Percentiles rank a stretch among this genome's conserved stretches.
Evolutionary conservation across 1,284 basidiomycete genomes (phyloP).

Genomic region (Ceratobasidium sp.): DNA sequence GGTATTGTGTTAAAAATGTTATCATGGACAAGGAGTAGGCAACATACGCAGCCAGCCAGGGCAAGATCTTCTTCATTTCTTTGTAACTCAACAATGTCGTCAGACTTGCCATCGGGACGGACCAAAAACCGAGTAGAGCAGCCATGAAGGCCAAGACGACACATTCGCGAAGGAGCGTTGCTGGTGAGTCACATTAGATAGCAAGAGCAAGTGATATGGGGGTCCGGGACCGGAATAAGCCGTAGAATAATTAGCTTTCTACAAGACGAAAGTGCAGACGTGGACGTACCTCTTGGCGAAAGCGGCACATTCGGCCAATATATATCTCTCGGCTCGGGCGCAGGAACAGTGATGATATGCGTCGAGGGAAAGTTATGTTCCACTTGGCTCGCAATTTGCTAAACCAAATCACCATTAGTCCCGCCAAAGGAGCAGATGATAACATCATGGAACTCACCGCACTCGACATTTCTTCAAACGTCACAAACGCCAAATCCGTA

Average conservation of each 20-base stretch:
- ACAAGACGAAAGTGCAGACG: not conserved
- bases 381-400: slow-evolving; percentile 93
- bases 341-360: slow-evolving; percentile 76
- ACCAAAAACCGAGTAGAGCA: slow-evolving; percentile 85
- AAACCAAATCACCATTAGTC: not conserved
- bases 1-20: slow-evolving; percentile 49
- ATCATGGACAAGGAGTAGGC: not conserved
- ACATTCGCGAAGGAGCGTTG: slow-evolving; percentile 69
- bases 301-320: slow-evolving; percentile 92
- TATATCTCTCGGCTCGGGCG: slow-evolving; percentile 96
- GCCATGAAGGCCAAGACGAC: slow-evolving; percentile 78
- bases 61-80: slow-evolving; percentile 90
- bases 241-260: too few species aligned
- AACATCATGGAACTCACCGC: slow-evolving; percentile 70
- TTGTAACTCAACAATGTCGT: slow-evolving; percentile 89
- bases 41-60: slow-evolving; percentile 75
- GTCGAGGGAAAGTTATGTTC: slow-evolving; percentile 79
- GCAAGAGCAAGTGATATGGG: not conserved
- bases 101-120: slow-evolving; percentile 86
- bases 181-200: not conserved
- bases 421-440: not conserved
- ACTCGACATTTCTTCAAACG: slow-evolving; percentile 93
- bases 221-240: not conserved
- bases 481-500: slow-evolving; percentile 92
- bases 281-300: slow-evolving; percentile 62